Base-by-base conservation (phyloP, 345 rosid genomes). In the Acer negundo region DNA sequence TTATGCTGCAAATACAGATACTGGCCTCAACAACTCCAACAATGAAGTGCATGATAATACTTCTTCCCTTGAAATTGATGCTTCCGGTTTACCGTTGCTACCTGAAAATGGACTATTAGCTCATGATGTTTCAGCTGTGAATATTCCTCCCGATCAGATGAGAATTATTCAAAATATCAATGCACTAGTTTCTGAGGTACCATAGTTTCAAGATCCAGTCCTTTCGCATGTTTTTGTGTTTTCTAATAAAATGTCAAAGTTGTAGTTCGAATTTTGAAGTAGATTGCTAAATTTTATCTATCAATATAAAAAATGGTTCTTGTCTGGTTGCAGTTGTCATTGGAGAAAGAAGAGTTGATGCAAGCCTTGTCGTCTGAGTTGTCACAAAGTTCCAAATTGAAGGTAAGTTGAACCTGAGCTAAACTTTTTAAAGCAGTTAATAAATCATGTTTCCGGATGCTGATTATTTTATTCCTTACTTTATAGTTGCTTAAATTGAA, bases 301-400 rank as follows among this genome's bases (percentile, higher is more conserved):
- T 67, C 61, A 67, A 61, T 46, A 67, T 77, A 55, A 72, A 68
- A 59, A 38, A 76, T 65, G n/a, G 17, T 15, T 42, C 38, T 59
- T 75, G 12, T 81, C 44, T 82, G 74, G 62, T 77, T 87, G 82
- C 88, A 96, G 99, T 87, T 94, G 73, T 88, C 93, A 15, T 75
- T 91, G 82, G 99, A 94, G 82, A 93, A 93, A 80, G 97, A 97
- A 77, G 98, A 94, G 79, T 83, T 97, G 83, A 72, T 85, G 75
- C 92, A 89, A 82, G 87, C 94, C 61, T 79, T 97, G 82, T 89
- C 92, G 20, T 87, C 97, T 63, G 93, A 90, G 82, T 85, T 83
- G 72, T 87, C 94, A 73, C 93, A 88, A 82, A 88, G 86, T 80
- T 89, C 92, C 62, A 93, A 80, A 77, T 78, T 97, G 67, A 86